Conservation (phyloP, 73 alveolate genomes). For the Blepharisma japonicum region DNA sequence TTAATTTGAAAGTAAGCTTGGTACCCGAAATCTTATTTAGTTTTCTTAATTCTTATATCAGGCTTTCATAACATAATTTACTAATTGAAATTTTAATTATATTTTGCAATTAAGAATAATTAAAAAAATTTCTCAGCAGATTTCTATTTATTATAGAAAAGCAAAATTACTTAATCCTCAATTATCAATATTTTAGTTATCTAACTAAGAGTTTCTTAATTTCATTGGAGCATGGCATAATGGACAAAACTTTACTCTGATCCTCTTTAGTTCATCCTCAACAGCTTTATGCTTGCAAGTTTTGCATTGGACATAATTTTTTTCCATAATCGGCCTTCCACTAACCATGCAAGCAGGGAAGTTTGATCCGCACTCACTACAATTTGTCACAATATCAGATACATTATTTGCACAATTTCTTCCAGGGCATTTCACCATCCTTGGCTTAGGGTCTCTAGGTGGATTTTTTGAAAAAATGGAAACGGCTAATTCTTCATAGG, state of each 20-base stretch:
- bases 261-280: constrained; percentile 87
- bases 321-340: constrained; percentile 88
- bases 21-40: too few species aligned
- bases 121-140: too few species aligned
- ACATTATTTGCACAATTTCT: constrained; percentile 75
- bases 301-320: constrained; percentile 91
- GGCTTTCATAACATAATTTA: too few species aligned
- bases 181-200: too few species aligned
- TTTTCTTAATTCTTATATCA: too few species aligned
- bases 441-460: constrained; percentile 62
- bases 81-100: too few species aligned
- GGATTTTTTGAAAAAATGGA: constrained; percentile 90
- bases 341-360: constrained; percentile 95
- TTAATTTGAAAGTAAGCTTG: background rate
- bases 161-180: too few species aligned
- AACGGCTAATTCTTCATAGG: constrained; percentile 93
- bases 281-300: constrained; percentile 96
- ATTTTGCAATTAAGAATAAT: too few species aligned
- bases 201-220: background rate
- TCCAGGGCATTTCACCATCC: constrained; percentile 84
- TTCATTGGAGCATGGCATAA: constrained; percentile 75
- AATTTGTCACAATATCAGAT: constrained; percentile 74
- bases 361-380: constrained; percentile 95
- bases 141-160: too few species aligned
- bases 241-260: constrained; percentile 86